Base-by-base conservation (phyloP, 106 monocot species). In the Dendrobium chrysotoxum region DNA sequence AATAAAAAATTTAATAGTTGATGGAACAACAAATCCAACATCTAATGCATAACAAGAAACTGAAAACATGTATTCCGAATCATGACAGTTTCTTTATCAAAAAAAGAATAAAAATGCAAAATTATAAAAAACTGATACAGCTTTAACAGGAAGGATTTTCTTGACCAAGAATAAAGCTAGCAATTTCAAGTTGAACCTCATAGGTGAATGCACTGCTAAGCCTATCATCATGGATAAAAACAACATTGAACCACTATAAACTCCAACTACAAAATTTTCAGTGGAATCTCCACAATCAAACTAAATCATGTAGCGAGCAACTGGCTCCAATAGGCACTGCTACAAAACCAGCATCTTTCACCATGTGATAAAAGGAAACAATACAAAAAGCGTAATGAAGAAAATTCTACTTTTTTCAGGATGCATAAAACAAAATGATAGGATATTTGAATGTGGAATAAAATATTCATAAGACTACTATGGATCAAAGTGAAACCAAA, bases 1-100 rank as follows among this genome's bases (percentile, higher is more conserved):
- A 74, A 74, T 7, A 40, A 40, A 72, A 42, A 21, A 16, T 35
- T 70, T 15, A 70, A 35, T 23, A 3, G 16, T 35, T 15, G 4
- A 70, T 70, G 70, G 31, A 70, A 35, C 28, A 23, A 15, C 28
- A 70, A 70, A 70, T 31, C 4, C 70, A 70, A 70, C 30, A 70
- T 35, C 31, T 70, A 70, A 70, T 30, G 70, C 70, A 30, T 10
- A 70, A 70, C 31, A 70, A 70, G 30, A 70, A 70, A 70, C 23
- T 30, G 31, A 70, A 70, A 70, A 70, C 31, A 70, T 70, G 31
- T 70, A 70, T 35, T 10, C 70, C 35, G 70, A 31, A 70, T 70
- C 28, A 31, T 70, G 4, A 70, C 70, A 66, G 5, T 0, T 70
- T 70, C 2, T 70, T 31, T 16, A 31, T 30, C 35, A 70, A 31